Conservation (phyloP, 2,329 filamentous ascomycete species). For the Penicillium decumbens region DNA sequence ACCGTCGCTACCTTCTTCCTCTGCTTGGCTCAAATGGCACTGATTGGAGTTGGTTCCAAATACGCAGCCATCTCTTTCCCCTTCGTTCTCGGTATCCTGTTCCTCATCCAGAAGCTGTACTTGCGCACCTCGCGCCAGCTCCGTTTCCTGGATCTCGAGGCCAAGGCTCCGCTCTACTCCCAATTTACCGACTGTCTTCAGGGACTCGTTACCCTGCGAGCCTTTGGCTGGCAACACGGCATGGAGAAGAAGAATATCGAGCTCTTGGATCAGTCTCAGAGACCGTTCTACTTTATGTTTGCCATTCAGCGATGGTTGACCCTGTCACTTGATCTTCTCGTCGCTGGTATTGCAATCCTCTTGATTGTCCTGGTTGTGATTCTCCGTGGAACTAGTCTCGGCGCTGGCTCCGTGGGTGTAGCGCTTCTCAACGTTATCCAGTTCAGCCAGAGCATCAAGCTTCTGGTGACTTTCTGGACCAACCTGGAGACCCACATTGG, state of each 20-base stretch:
- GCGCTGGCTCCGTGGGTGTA: conserved; percentile 50
- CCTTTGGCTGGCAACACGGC: conserved; percentile 52
- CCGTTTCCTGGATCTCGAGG: conserved; percentile 58
- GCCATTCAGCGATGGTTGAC: conserved; percentile 56
- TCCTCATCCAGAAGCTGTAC: conserved; percentile 54
- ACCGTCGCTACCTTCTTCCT: conserved; percentile 34
- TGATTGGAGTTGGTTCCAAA: conserved; percentile 48
- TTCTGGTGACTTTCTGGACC: conserved; percentile 53
- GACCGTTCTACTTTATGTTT: conserved; percentile 55
- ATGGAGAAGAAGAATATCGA: conserved; percentile 45
- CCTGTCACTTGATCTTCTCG: conserved; percentile 49
- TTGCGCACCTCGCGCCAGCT: conserved; percentile 58
- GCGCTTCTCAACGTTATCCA: conserved; percentile 52
- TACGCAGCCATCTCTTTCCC: conserved; percentile 52
- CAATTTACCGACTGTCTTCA: conserved; percentile 55
- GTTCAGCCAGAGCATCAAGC: conserved; percentile 51
- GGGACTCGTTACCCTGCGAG: conserved; percentile 53
- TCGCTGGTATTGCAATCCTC: conserved; percentile 47
- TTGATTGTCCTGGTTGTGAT: conserved; percentile 50
- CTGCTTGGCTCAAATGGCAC: conserved; percentile 45
- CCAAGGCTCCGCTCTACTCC: conserved; percentile 56
- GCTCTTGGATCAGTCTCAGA: conserved; percentile 52
- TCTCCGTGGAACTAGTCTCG: conserved; percentile 38
- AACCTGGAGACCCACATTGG: conserved; percentile 56
- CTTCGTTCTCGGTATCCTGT: conserved; percentile 46